Conservation (phyloP, 129 eudicot genomes). For the Arctium lappa region DNA sequence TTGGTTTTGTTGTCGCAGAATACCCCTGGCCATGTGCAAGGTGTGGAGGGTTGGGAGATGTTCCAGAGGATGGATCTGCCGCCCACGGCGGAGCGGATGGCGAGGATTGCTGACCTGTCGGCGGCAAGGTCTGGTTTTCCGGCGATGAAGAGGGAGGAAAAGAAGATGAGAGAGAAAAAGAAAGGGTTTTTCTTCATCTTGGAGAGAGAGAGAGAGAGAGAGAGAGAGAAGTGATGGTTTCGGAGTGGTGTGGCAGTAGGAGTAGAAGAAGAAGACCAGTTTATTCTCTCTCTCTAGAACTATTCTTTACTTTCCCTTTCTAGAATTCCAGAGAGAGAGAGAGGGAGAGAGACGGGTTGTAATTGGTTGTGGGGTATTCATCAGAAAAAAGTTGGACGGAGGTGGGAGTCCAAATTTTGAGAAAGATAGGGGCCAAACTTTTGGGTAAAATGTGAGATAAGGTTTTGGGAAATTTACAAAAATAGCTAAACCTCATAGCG, state of each 20-base stretch:
- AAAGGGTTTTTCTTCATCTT: constrained; percentile 8
- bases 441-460: not conserved
- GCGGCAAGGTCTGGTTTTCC: constrained; percentile 41
- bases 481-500: too few species aligned
- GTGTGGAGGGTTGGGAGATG: constrained; percentile 49
- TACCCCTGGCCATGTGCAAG: constrained; percentile 74
- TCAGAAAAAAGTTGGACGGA: not conserved
- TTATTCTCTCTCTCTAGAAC: constrained; percentile 29
- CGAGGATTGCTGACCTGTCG: constrained; percentile 63
- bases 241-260: constrained; percentile 17
- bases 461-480: not conserved
- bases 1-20: constrained; percentile 47
- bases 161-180: constrained; percentile 26
- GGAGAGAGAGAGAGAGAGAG: constrained; percentile 11
- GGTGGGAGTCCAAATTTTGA: constrained; percentile 17
- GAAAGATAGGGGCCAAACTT: constrained; percentile 7
- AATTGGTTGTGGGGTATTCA: constrained; percentile 10
- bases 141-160: constrained; percentile 24
- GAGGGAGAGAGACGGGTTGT: not conserved
- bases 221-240: not conserved
- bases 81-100: constrained; percentile 67
- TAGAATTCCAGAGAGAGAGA: not conserved
- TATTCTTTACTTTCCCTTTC: constrained; percentile 10
- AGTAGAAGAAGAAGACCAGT: constrained; percentile 2
- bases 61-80: constrained; percentile 82